phyloP scores from a whole-genome alignment of 2,329 filamentous ascomycete species.

The Diaporthe capsici region DNA sequence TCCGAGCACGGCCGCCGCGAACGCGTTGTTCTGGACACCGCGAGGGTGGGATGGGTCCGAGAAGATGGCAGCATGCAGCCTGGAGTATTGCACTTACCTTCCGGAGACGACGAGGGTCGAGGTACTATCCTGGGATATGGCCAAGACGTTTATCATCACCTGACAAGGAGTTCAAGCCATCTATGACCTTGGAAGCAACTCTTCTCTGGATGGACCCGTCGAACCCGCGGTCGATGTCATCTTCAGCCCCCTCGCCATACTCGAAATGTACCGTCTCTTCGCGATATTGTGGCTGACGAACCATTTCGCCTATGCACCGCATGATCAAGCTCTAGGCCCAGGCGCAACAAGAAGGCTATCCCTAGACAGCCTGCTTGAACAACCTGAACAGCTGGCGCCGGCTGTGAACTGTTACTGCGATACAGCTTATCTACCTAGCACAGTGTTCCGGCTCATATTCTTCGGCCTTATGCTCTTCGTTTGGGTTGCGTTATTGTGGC shows the following conservation, averaged over 20 bases:
- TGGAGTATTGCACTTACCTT: not conserved
- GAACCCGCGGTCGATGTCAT: not conserved
- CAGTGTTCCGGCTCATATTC: not conserved
- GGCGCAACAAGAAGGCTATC: not conserved
- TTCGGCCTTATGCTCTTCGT: not conserved
- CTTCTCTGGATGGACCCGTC: not conserved
- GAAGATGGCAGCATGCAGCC: not conserved
- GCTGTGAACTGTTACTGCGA: not conserved
- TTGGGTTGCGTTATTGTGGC: not conserved
- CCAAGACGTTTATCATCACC: not conserved
- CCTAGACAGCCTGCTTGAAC: not conserved
- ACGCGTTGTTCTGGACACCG: conserved; percentile 11
- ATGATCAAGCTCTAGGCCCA: not conserved
- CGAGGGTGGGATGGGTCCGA: not conserved
- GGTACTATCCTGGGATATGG: not conserved
- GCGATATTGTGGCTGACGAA: not conserved
- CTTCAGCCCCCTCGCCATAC: conserved; percentile 12
- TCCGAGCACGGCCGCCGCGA: not conserved
- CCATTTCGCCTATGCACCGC: not conserved
- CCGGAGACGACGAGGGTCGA: not conserved
- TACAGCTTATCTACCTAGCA: not conserved
- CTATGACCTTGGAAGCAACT: not conserved
- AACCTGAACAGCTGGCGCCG: not conserved
- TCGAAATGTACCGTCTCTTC: not conserved
- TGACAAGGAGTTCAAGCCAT: conserved; percentile 2